Evolutionary conservation across 2,329 filamentous ascomycete genomes (phyloP).

Genomic region (Phyllosticta citrichinensis): DNA sequence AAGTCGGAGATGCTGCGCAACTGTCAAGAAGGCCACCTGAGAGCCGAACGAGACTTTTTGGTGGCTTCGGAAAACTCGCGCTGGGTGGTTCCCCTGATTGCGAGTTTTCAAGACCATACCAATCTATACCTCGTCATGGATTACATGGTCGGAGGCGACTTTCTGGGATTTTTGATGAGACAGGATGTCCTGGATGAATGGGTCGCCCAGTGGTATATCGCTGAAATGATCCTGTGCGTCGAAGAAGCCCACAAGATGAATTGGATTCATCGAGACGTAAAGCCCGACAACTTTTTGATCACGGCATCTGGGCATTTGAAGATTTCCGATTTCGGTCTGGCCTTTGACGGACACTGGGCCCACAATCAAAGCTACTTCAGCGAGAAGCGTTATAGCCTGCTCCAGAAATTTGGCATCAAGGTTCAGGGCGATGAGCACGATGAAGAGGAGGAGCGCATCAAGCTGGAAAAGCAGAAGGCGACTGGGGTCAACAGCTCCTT

Average conservation of each 20-base stretch:
- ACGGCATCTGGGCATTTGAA: slow-evolving; percentile 81
- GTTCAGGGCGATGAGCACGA: slow-evolving; percentile 68
- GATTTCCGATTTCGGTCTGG: slow-evolving; percentile 91
- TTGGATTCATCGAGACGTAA: slow-evolving; percentile 93
- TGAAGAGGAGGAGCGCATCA: slow-evolving; percentile 41
- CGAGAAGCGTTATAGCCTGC: slow-evolving; percentile 66
- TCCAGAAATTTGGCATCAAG: slow-evolving; percentile 65
- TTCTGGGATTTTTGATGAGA: slow-evolving; percentile 74
- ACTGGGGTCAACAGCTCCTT: not conserved
- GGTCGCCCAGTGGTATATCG: slow-evolving; percentile 75
- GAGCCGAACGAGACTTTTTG: slow-evolving; percentile 85
- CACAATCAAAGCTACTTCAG: slow-evolving; percentile 84
- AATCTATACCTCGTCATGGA: slow-evolving; percentile 95
- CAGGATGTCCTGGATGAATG: slow-evolving; percentile 73
- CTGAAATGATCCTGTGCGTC: slow-evolving; percentile 92
- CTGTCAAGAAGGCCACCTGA: slow-evolving; percentile 83
- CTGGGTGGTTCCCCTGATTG: slow-evolving; percentile 81
- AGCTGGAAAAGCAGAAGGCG: slow-evolving; percentile 16
- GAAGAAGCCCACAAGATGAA: slow-evolving; percentile 81
- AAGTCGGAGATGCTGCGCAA: slow-evolving; percentile 90
- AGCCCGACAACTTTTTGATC: slow-evolving; percentile 95
- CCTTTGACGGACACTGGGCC: slow-evolving; percentile 91
- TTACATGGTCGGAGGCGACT: slow-evolving; percentile 95
- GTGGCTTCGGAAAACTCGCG: slow-evolving; percentile 78
- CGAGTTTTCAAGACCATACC: slow-evolving; percentile 77